These are phyloP conservation scores for Boletales sp. DNA, from an alignment of 768 basidiomycete genomes.

Conservation along the genomic window DNA sequence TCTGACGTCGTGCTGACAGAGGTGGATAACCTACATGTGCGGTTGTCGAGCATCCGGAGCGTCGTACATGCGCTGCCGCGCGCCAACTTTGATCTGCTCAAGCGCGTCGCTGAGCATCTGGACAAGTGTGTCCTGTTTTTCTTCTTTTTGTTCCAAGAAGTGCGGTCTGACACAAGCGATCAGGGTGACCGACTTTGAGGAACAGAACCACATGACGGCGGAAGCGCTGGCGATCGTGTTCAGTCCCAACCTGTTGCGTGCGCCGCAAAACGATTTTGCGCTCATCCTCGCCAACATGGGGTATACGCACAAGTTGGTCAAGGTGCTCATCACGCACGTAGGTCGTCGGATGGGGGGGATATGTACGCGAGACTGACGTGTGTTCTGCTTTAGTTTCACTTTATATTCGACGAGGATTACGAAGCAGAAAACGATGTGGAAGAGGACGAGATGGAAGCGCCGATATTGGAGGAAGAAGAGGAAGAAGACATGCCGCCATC, in stretches of 20 bases:
- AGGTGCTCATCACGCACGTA: slow-evolving; percentile 73
- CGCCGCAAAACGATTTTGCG: slow-evolving; percentile 74
- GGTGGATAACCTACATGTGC: slow-evolving; percentile 64
- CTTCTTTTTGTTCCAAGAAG: background rate
- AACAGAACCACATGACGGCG: slow-evolving; percentile 87
- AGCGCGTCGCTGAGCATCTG: slow-evolving; percentile 78
- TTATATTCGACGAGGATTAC: slow-evolving; percentile 73
- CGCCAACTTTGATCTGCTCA: slow-evolving; percentile 74
- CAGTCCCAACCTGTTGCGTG: slow-evolving; percentile 74
- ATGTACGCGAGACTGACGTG: background rate
- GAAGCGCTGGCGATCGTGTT: slow-evolving; percentile 84
- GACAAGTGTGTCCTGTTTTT: slow-evolving; percentile 48
- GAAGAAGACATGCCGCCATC: slow-evolving; percentile 35
- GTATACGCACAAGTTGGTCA: slow-evolving; percentile 69
- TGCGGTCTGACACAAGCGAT: too few relatives aligned
- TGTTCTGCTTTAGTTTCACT: slow-evolving; percentile 43
- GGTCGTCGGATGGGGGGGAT: slow-evolving; percentile 25
- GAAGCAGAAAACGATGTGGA: slow-evolving; percentile 51
- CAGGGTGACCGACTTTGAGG: slow-evolving; percentile 86
- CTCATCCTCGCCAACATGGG: slow-evolving; percentile 81
- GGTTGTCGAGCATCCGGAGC: slow-evolving; percentile 58
- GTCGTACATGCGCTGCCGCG: slow-evolving; percentile 70
- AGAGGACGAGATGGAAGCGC: slow-evolving; percentile 62
- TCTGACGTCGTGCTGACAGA: slow-evolving; percentile 37
- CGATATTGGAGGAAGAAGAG: slow-evolving; percentile 64